Percentiles rank a stretch among this genome's conserved stretches.
Evolutionary conservation across 2,329 filamentous ascomycete genomes (phyloP).

Genomic region (Fragosphaeria purpurea): DNA sequence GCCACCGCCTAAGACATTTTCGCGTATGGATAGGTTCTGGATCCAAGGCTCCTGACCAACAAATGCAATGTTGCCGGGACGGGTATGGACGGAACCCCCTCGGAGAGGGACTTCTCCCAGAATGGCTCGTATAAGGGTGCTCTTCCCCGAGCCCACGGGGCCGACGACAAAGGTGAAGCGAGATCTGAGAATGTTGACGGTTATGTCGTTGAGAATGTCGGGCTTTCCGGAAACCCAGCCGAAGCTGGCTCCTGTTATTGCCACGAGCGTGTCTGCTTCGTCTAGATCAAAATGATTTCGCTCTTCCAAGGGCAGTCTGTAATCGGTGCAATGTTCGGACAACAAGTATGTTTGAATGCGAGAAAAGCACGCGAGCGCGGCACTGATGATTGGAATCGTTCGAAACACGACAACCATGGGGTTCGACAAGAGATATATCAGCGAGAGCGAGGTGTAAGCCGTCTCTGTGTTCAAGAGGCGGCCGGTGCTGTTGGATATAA

Average conservation of each 20-base stretch:
- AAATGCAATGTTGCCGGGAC: background rate
- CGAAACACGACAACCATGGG: background rate
- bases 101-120: conserved; percentile 22
- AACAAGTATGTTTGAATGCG: background rate
- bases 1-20: background rate
- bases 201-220: conserved; percentile 17
- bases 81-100: background rate
- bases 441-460: background rate
- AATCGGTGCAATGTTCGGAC: background rate
- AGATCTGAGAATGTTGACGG: conserved; percentile 11
- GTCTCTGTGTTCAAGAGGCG: background rate
- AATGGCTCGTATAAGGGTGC: conserved; percentile 25
- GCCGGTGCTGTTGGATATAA: background rate
- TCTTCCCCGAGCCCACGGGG: conserved; percentile 32
- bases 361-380: background rate
- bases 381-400: background rate
- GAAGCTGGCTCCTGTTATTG: background rate
- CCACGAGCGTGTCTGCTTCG: background rate
- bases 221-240: conserved; percentile 9
- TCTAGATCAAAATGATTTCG: too few species aligned
- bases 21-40: background rate
- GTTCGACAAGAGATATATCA: background rate
- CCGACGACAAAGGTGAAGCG: conserved; percentile 28
- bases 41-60: background rate
- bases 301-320: background rate